Evolutionary conservation across 352 stramenopile species (phyloP), one percentile per base, ranked within the genome.

Genomic region (Globisporangium paroecandrum): DNA sequence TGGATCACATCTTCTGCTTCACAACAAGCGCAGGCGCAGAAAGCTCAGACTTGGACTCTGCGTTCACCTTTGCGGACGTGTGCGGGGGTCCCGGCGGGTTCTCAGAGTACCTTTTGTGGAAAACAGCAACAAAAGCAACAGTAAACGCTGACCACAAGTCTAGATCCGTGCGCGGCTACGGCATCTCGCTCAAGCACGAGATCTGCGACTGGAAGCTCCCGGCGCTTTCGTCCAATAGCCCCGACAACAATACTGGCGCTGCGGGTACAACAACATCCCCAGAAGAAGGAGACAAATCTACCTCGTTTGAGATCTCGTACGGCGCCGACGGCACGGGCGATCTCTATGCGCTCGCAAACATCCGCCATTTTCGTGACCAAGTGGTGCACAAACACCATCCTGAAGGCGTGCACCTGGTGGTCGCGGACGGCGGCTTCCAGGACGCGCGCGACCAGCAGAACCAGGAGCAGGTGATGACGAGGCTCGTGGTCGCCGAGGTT

Each of bases 61-160:
- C 46, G 2, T 89, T 89, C n/a, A 76, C 73, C 18, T 95, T 95
- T 69, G 81, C 77, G 5, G 87, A 95, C 58, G 69, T 93, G 34
- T 95, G 87, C 56, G 87, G 87, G n/a, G 87, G 83, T 0, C 87
- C 87, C 0, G 87, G 87, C 4, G 87, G 87, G 3, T 95, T 95
- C 63, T 91, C 83, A 15, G 87, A 95, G 76, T 93, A 89, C 72
- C 53, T 95, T 9, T 58, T 93, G 22, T 95, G 82, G 85, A 70
- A 70, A 58, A n/a, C 6, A 24, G 9, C 24, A 13, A 13, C 38
- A 18, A 25, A 47, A n/a, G 22, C 32, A 41, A 20, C 60, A n/a
- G n/a, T 49, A 36, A 7, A 4, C 4, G 41, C 49, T 20, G 22
- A 5, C 22, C 22, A n/a, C n/a, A 25, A 32, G 51, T 8, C 12